Base-by-base conservation (phyloP, 768 basidiomycete species). In the Termitomyces bulborhizus region DNA sequence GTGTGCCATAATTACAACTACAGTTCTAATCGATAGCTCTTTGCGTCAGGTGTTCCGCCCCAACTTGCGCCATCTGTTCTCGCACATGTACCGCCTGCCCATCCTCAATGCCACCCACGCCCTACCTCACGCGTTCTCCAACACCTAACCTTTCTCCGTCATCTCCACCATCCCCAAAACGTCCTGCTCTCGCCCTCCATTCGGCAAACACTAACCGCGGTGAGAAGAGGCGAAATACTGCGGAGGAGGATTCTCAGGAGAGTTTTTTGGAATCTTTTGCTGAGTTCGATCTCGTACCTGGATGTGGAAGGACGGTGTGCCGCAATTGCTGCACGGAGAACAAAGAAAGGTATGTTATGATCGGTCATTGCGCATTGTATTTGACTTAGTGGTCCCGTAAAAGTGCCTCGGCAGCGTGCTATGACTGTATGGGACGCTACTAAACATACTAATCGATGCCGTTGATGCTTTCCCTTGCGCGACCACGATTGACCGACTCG, bases 271-370 rank as follows among this genome's bases (percentile, higher is more conserved):
- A 55, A 32, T 16, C 8, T 0, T 18, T 51, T 16, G 34, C 52
- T 7, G 64, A 62, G 37, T 51, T 48, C 36, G 62, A 63, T 43
- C 59, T 67, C 13, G 60, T 60, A 37, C 62, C 65, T 27, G 76
- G 77, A 3, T 79, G 77, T 60, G 73, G 73, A 7, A 71, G 72
- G 51, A 61, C 61, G 8, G 62, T 78, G 4, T 79, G 78, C 63
- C 66, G 73, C n/a, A 70, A 69, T 42, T 79, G 77, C 50, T 78
- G 76, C 62, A 67, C 69, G 29, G 78, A 79, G 60, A 65, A 72
- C 62, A 62, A 69, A 24, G 68, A 70, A 45, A 74, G 71, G 77
- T 78, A 37, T 37, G 73, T 62, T 7, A 4, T 44, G 37, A 39
- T 34, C 53, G 13, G 46, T 29, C 16, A 8, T 48, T 27, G 18